Percentiles rank a stretch among this genome's conserved stretches.
These are phyloP conservation scores for Starmera caribaea DNA, from an alignment of 805 yeast genomes.

Conservation along the genomic window DNA sequence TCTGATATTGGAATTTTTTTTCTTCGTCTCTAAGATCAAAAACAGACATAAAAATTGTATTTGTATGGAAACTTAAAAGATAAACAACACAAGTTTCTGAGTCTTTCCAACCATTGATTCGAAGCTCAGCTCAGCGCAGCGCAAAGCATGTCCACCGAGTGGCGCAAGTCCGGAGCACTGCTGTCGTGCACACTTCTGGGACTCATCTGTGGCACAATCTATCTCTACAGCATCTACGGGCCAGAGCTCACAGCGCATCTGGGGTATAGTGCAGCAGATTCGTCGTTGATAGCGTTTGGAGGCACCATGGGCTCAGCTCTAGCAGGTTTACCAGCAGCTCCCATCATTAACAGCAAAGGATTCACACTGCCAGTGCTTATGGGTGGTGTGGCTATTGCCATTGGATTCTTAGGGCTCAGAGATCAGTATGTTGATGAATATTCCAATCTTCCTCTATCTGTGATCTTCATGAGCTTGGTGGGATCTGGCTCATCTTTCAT, in stretches of 20 bases:
- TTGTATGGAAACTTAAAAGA: too few species aligned
- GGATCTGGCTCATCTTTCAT: slow-evolving; percentile 65
- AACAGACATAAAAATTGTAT: background rate
- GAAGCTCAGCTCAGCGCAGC: background rate
- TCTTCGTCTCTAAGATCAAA: background rate
- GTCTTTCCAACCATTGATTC: too few species aligned
- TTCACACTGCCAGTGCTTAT: slow-evolving; percentile 40
- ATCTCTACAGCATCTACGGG: slow-evolving; percentile 66
- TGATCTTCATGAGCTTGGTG: slow-evolving; percentile 40
- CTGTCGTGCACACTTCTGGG: slow-evolving; percentile 26
- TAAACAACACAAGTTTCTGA: too few species aligned
- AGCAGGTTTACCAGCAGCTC: slow-evolving; percentile 61
- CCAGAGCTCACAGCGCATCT: slow-evolving; percentile 62
- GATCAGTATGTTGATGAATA: slow-evolving; percentile 34
- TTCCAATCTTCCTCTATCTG: slow-evolving; percentile 31
- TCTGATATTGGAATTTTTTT: background rate
- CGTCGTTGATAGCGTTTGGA: slow-evolving; percentile 53
- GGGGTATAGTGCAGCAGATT: slow-evolving; percentile 48
- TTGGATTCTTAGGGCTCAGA: slow-evolving; percentile 49
- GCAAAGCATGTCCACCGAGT: slow-evolving; percentile 2
- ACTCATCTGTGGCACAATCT: slow-evolving; percentile 62
- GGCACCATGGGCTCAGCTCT: slow-evolving; percentile 61
- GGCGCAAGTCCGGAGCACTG: slow-evolving; percentile 2
- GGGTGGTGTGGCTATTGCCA: slow-evolving; percentile 39
- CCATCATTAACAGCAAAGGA: slow-evolving; percentile 53